phyloP scores from a whole-genome alignment of 495 filamentous ascomycete genomes.

The Neurospora terricola region DNA sequence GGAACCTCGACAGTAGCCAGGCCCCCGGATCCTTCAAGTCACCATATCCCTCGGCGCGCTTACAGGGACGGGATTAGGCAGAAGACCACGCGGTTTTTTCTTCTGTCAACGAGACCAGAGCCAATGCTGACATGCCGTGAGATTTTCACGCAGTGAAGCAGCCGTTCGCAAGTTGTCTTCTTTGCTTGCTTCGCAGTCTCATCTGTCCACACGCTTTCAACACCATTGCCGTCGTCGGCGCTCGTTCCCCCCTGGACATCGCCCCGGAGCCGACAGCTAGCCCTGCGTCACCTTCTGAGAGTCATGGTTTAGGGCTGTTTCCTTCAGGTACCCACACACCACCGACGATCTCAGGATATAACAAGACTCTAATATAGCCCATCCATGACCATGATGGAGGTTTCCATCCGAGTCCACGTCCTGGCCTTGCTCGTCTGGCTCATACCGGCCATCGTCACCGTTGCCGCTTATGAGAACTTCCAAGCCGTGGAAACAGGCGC shows the following conservation, averaged over 20 bases:
- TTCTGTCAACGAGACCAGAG: background rate
- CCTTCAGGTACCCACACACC: background rate
- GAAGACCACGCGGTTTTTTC: background rate
- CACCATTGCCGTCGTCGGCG: background rate
- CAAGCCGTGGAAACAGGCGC: constrained; percentile 12
- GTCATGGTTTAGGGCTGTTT: background rate
- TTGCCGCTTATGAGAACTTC: constrained; percentile 3
- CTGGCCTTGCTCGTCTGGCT: background rate
- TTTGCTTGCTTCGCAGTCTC: background rate
- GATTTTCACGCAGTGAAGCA: background rate
- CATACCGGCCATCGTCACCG: background rate
- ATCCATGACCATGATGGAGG: background rate
- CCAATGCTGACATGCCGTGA: background rate
- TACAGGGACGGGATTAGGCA: background rate
- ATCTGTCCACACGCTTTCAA: background rate
- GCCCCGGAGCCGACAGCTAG: background rate
- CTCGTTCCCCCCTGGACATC: background rate
- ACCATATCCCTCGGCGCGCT: background rate
- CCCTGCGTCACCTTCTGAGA: background rate
- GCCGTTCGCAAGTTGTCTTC: background rate
- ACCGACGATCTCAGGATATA: background rate
- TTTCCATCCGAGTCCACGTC: background rate
- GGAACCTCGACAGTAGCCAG: background rate
- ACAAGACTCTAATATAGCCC: background rate
- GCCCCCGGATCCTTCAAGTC: background rate